These are phyloP conservation scores for Pseudevernia furfuracea DNA, from an alignment of 495 filamentous ascomycete genomes.

Conservation along the genomic window DNA sequence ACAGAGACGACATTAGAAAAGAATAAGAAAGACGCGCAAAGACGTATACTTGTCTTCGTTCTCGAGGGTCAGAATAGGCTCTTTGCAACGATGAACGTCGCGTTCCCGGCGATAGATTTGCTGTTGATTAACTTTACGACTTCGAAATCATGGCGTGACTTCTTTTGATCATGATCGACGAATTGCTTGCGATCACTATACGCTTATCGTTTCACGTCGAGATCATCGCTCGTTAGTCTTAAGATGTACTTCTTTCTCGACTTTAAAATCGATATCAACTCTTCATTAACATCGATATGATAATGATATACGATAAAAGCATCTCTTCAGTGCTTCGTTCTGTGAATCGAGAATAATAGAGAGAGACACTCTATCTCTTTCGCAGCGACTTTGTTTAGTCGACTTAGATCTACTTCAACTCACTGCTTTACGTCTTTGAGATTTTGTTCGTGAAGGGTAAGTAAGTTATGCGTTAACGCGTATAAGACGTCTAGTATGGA, in stretches of 20 bases:
- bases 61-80: neutral
- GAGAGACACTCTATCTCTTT: slow-evolving; percentile 25
- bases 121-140: neutral
- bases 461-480: slow-evolving; percentile 5
- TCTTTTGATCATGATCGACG: neutral
- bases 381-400: slow-evolving; percentile 14
- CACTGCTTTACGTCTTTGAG: slow-evolving; percentile 19
- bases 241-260: neutral
- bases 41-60: neutral
- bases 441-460: slow-evolving; percentile 19
- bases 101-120: neutral
- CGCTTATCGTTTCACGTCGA: neutral
- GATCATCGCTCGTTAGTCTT: neutral
- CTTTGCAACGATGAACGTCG: neutral
- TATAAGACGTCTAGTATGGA: neutral
- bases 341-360: neutral
- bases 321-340: neutral
- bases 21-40: neutral
- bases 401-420: slow-evolving; percentile 21
- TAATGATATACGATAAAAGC: neutral
- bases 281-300: neutral
- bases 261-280: neutral
- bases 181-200: neutral
- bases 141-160: neutral
- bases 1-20: neutral